phyloP scores from a whole-genome alignment of 805 yeast species.

The Cyberlindnera mississippiensis region DNA sequence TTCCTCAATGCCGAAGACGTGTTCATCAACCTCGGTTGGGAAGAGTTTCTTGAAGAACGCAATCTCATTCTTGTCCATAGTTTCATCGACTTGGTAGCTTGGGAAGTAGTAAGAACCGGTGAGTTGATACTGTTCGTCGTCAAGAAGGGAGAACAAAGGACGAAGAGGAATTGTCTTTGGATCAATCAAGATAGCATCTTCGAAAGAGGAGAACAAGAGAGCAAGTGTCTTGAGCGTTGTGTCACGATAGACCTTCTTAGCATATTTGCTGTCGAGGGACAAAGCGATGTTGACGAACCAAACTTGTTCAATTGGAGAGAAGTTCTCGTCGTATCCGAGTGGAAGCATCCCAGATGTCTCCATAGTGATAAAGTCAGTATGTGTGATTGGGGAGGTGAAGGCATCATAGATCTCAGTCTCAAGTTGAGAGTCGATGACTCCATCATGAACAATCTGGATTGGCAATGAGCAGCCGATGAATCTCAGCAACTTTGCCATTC shows the following conservation, averaged over 20 bases:
- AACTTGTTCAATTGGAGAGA: slow-evolving; percentile 26
- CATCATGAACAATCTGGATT: slow-evolving; percentile 38
- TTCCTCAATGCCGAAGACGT: slow-evolving; percentile 11
- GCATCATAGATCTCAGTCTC: slow-evolving; percentile 6
- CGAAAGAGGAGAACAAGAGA: slow-evolving; percentile 48
- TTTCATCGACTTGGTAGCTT: slow-evolving; percentile 26
- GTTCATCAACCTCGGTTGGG: slow-evolving; percentile 17
- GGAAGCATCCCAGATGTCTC: slow-evolving; percentile 7
- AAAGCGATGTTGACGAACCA: slow-evolving; percentile 28
- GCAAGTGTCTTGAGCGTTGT: slow-evolving; percentile 46
- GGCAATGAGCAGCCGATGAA: slow-evolving; percentile 33
- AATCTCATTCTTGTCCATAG: slow-evolving; percentile 2
- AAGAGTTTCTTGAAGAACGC: slow-evolving; percentile 8
- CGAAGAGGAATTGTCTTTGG: slow-evolving; percentile 48
- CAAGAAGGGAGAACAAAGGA: slow-evolving; percentile 33
- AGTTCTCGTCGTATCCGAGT: slow-evolving; percentile 10
- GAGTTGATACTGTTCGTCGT: slow-evolving; percentile 29
- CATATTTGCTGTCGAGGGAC: slow-evolving; percentile 9
- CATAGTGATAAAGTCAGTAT: slow-evolving; percentile 5
- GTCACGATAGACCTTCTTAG: slow-evolving; percentile 28
- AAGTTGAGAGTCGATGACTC: slow-evolving; percentile 29
- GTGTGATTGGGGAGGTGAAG: slow-evolving; percentile 5
- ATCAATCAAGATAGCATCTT: slow-evolving; percentile 49
- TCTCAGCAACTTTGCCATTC: slow-evolving; percentile 41
- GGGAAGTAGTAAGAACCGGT: slow-evolving; percentile 42